Conservation (phyloP, 2,329 filamentous ascomycete genomes). For the Pestalotiopsis sp. region DNA sequence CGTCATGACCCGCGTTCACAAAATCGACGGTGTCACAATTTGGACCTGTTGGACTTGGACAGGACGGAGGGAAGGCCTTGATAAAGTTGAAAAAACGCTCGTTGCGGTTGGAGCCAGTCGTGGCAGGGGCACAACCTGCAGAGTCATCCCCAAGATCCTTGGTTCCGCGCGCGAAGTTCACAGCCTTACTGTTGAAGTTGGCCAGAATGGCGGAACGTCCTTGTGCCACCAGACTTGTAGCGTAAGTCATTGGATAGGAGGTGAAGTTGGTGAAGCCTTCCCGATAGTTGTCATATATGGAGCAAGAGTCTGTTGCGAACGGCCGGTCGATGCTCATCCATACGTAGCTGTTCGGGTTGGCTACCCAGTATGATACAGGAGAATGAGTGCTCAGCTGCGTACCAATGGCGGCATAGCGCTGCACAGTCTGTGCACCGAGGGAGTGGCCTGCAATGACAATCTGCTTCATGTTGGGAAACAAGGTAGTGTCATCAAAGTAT, state of each 20-base stretch:
- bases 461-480: slow-evolving; percentile 13
- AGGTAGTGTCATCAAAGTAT: slow-evolving; percentile 1
- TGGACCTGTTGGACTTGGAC: not conserved
- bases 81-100: slow-evolving; percentile 13
- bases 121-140: slow-evolving; percentile 4
- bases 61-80: slow-evolving; percentile 8
- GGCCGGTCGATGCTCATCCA: slow-evolving; percentile 8
- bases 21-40: slow-evolving; percentile 11
- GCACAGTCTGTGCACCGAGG: slow-evolving; percentile 10
- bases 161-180: slow-evolving; percentile 1
- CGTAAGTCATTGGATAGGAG: slow-evolving; percentile 6
- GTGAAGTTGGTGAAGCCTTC: slow-evolving; percentile 9
- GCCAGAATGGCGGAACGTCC: slow-evolving; percentile 6
- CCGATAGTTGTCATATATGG: slow-evolving; percentile 3
- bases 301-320: slow-evolving; percentile 7
- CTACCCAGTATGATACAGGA: slow-evolving; percentile 9
- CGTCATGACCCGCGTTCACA: not conserved
- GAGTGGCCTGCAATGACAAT: slow-evolving; percentile 11
- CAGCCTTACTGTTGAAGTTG: slow-evolving; percentile 3
- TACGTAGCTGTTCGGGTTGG: slow-evolving; percentile 8
- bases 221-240: not conserved
- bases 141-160: slow-evolving; percentile 9
- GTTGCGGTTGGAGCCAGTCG: slow-evolving; percentile 6
- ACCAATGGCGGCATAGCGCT: slow-evolving; percentile 11
- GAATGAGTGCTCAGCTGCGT: slow-evolving; percentile 1